These are phyloP conservation scores for Geranomyces variabilis DNA, from an alignment of 192 early-diverging fungal species.

Conservation along the genomic window DNA sequence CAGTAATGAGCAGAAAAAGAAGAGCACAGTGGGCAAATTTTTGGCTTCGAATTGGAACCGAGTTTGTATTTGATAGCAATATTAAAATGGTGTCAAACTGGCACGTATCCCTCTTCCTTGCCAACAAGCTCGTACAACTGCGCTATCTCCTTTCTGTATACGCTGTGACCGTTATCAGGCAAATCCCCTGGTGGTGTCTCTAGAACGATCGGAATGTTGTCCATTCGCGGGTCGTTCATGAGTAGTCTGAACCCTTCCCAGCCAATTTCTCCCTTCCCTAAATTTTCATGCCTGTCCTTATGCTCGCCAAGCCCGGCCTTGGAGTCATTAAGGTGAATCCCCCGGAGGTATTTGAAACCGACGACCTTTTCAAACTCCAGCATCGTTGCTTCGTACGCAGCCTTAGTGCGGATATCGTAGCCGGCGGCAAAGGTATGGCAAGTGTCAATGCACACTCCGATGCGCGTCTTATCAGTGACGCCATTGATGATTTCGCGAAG, in stretches of 20 bases:
- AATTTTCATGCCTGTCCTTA: slow-evolving; percentile 57
- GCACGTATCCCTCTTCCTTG: slow-evolving; percentile 4
- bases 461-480: slow-evolving; percentile 53
- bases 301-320: slow-evolving; percentile 41
- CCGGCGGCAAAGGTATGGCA: slow-evolving; percentile 63
- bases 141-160: slow-evolving; percentile 37
- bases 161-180: slow-evolving; percentile 3
- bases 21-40: too few relatives aligned
- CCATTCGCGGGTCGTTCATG: slow-evolving; percentile 58
- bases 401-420: slow-evolving; percentile 55
- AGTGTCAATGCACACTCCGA: slow-evolving; percentile 65
- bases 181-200: slow-evolving; percentile 54
- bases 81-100: too few relatives aligned
- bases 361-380: slow-evolving; percentile 43
- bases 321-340: slow-evolving; percentile 62
- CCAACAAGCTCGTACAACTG: slow-evolving; percentile 41
- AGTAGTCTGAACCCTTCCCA: slow-evolving; percentile 55
- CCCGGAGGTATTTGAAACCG: slow-evolving; percentile 53
- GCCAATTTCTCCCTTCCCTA: slow-evolving; percentile 60
- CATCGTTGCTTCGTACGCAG: slow-evolving; percentile 51
- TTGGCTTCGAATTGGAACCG: too few relatives aligned
- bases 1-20: too few relatives aligned
- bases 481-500: slow-evolving; percentile 46
- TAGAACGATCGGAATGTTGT: slow-evolving; percentile 54
- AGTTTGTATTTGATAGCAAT: too few relatives aligned